These are phyloP conservation scores for Tetraselmis striata DNA, from an alignment of 139 green algal species.

Conservation along the genomic window DNA sequence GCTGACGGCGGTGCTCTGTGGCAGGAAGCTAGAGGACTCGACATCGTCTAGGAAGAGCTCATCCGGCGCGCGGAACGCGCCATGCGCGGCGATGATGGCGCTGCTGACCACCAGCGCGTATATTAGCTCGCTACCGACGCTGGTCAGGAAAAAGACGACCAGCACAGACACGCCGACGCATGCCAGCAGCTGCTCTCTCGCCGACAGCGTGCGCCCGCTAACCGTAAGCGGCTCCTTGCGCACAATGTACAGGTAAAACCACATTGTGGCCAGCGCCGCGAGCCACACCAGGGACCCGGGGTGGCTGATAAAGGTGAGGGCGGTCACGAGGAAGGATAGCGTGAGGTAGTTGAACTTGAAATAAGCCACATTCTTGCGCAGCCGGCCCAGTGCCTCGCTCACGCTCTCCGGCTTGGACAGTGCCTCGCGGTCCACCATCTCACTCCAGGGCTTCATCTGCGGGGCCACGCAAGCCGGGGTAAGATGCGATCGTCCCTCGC, in stretches of 20 bases:
- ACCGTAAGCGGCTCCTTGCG: background rate
- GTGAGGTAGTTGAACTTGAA: constrained; percentile 9
- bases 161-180: background rate
- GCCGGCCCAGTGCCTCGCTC: background rate
- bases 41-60: constrained; percentile 8
- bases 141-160: constrained; percentile 6
- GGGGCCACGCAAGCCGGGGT: no score
- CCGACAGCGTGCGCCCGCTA: background rate
- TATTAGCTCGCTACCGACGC: background rate
- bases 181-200: background rate
- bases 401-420: constrained; percentile 7
- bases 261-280: background rate
- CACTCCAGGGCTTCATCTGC: constrained; percentile 7
- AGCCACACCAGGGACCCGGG: constrained; percentile 7
- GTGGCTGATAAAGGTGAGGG: background rate
- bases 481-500: no score
- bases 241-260: constrained; percentile 6
- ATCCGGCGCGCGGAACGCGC: background rate
- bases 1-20: background rate
- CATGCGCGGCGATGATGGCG: constrained; percentile 1
- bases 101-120: background rate
- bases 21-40: background rate
- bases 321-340: constrained; percentile 1
- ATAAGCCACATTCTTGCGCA: constrained; percentile 11
- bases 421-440: constrained; percentile 2